Conservation (phyloP, 2,329 filamentous ascomycete genomes). For the Dothideomycetes sp. region DNA sequence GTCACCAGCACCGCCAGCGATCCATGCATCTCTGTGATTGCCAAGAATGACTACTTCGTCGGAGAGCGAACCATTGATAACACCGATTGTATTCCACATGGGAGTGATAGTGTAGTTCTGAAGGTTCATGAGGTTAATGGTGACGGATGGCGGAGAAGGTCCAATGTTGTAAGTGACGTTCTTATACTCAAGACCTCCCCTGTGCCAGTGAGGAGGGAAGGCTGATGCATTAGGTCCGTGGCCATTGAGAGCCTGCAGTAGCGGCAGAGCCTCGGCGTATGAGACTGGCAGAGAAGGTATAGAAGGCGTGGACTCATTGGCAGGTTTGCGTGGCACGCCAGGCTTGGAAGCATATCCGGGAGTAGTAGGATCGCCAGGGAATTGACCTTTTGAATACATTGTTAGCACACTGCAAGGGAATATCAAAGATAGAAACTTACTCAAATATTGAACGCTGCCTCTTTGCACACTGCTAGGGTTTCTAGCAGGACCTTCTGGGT, state of each 20-base stretch:
- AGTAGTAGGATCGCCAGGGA: conserved; percentile 72
- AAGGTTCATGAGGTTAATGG: conserved; percentile 40
- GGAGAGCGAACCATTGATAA: conserved; percentile 77
- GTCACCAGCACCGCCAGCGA: conserved; percentile 73
- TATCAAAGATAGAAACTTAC: conserved; percentile 22
- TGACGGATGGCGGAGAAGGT: conserved; percentile 63
- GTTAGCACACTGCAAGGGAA: conserved; percentile 3
- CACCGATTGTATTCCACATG: conserved; percentile 69
- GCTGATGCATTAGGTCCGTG: conserved; percentile 70
- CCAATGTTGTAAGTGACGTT: conserved; percentile 80
- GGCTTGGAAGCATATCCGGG: conserved; percentile 90
- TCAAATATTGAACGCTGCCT: conserved; percentile 63
- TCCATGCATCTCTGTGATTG: conserved; percentile 90
- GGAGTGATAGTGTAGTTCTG: conserved; percentile 43
- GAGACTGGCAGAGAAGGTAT: conserved; percentile 92
- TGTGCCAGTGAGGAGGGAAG: conserved; percentile 64
- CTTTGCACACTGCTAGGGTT: conserved; percentile 78
- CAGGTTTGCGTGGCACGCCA: conserved; percentile 66
- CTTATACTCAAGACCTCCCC: conserved; percentile 65
- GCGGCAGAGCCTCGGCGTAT: conserved; percentile 73
- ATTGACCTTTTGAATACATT: conserved; percentile 36
- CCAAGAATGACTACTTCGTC: conserved; percentile 83
- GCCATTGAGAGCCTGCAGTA: conserved; percentile 84
- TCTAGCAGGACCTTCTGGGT: conserved; percentile 78
- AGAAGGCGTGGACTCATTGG: conserved; percentile 60